Evolutionary conservation across 2,329 filamentous ascomycete genomes (phyloP).

Genomic region (Talaromyces islandicus): DNA sequence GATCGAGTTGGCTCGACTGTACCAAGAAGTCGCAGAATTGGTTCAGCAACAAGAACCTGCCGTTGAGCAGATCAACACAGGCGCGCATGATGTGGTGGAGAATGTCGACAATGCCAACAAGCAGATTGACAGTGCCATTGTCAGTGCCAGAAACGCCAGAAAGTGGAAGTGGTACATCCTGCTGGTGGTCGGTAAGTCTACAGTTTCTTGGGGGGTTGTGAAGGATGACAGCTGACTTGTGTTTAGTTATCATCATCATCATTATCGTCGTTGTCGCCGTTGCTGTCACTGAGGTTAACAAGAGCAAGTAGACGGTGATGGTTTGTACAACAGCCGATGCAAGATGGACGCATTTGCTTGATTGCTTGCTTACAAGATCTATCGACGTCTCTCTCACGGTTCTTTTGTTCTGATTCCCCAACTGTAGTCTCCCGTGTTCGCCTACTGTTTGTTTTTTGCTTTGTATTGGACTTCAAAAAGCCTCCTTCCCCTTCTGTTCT

Average conservation of each 20-base stretch:
- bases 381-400: not conserved
- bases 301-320: not conserved
- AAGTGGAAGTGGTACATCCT: conserved; percentile 98
- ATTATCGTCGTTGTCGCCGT: conserved; percentile 49
- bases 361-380: conserved; percentile 1
- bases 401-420: conserved; percentile 7
- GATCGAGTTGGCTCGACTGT: conserved; percentile 78
- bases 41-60: conserved; percentile 80
- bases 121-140: conserved; percentile 74
- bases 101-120: conserved; percentile 81
- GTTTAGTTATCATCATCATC: conserved; percentile 47
- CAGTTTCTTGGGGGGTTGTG: not conserved
- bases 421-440: conserved; percentile 10
- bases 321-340: conserved; percentile 10
- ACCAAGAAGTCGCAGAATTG: conserved; percentile 81
- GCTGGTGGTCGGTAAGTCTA: conserved; percentile 59
- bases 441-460: conserved; percentile 7
- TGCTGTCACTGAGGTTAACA: conserved; percentile 34
- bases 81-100: conserved; percentile 76
- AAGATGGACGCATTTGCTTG: conserved; percentile 7
- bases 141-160: conserved; percentile 70
- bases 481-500: conserved; percentile 1
- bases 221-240: conserved; percentile 7
- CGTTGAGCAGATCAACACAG: conserved; percentile 75
- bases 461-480: not conserved